phyloP scores from a whole-genome alignment of 345 rosid genomes.

The Euphorbia peplus region DNA sequence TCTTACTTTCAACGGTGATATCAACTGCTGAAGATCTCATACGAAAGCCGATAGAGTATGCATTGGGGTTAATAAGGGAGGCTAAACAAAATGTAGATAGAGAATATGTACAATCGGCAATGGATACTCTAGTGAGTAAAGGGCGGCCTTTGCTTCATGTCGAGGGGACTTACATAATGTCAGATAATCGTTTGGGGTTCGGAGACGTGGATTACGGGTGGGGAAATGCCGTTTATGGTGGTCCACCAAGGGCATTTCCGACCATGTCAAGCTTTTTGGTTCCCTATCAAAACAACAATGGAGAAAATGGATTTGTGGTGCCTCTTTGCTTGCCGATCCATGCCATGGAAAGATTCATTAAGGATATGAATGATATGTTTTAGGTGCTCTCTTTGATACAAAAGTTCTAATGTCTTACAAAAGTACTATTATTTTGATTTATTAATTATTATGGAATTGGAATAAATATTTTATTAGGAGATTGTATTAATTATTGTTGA shows the following conservation, averaged over 20 bases:
- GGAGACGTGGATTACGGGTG: conserved; percentile 21
- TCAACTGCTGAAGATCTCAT: conserved; percentile 17
- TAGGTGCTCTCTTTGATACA: background rate
- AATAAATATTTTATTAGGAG: no score
- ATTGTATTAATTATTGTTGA: no score
- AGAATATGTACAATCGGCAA: conserved; percentile 15
- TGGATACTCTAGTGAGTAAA: conserved; percentile 3
- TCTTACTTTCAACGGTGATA: conserved; percentile 20
- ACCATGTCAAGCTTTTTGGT: background rate
- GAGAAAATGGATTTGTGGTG: conserved; percentile 14
- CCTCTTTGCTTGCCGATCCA: conserved; percentile 3
- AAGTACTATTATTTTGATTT: no score
- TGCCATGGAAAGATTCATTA: conserved; percentile 7
- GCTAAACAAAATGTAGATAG: conserved; percentile 12
- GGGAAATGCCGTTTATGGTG: conserved; percentile 23
- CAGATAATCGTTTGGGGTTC: background rate
- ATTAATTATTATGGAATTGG: no score
- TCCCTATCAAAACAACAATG: background rate
- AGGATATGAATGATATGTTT: conserved; percentile 2
- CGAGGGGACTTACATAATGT: background rate
- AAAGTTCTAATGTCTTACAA: no score
- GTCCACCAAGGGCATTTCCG: background rate
- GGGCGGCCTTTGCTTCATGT: background rate
- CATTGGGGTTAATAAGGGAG: conserved; percentile 21
- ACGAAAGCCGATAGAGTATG: conserved; percentile 24